Conservation (phyloP, 2,329 filamentous ascomycete species). For the Talaromyces verruculosus region DNA sequence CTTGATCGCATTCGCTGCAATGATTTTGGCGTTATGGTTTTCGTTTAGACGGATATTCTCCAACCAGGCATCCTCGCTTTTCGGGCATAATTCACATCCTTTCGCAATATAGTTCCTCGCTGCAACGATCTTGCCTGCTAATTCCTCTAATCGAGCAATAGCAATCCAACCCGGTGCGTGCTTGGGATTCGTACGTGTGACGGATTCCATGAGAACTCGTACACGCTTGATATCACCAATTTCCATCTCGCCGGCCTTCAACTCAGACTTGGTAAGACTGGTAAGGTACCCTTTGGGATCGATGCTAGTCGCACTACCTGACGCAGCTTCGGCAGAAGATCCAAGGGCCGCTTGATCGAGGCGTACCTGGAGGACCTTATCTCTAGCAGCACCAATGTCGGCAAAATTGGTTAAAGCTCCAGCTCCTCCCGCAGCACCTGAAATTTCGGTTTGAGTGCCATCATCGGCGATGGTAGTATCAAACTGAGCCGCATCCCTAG, state of each 20-base stretch:
- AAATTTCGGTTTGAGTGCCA: conserved; percentile 54
- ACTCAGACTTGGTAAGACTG: conserved; percentile 77
- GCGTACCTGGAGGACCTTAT: conserved; percentile 93
- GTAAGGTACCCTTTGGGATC: conserved; percentile 96
- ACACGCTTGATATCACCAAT: conserved; percentile 96
- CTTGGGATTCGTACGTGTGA: conserved; percentile 94
- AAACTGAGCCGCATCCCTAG: conserved; percentile 75
- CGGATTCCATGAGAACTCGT: conserved; percentile 86
- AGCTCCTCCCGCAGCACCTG: conserved; percentile 56
- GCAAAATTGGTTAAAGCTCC: conserved; percentile 98
- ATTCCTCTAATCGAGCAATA: conserved; percentile 84
- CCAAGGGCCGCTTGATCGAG: conserved; percentile 82
- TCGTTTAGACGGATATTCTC: conserved; percentile 95
- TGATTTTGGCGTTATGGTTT: conserved; percentile 89
- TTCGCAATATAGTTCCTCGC: conserved; percentile 84
- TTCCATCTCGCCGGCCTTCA: conserved; percentile 75
- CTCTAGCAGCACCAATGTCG: conserved; percentile 90
- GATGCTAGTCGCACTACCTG: conserved; percentile 83
- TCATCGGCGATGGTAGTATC: conserved; percentile 88
- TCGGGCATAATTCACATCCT: conserved; percentile 87
- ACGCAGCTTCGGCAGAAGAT: conserved; percentile 65
- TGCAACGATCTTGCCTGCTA: conserved; percentile 86
- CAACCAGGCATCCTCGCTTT: conserved; percentile 92
- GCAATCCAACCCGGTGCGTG: conserved; percentile 97
- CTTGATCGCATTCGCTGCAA: conserved; percentile 89